Conservation (phyloP, 768 basidiomycete species). For the Pisolithus orientalis region DNA sequence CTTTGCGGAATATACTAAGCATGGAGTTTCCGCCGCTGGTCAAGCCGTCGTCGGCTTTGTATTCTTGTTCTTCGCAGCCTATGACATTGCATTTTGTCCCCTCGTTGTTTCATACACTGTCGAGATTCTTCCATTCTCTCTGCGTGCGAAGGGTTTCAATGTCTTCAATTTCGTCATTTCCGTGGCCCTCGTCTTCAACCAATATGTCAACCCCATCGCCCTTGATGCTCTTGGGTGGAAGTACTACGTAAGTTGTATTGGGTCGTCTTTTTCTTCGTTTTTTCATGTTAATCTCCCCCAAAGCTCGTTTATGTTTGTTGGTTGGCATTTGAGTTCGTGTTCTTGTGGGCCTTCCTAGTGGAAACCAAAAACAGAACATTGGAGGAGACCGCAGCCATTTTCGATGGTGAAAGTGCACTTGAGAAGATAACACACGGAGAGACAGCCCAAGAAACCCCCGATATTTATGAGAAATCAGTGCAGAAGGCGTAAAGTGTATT, state of each 20-base stretch:
- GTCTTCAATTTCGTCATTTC: conserved; percentile 78
- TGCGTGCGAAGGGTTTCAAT: conserved; percentile 85
- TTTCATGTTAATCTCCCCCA: background rate
- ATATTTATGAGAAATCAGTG: too few relatives aligned
- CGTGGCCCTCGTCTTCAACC: conserved; percentile 80
- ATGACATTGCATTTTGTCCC: conserved; percentile 81
- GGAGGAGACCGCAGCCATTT: conserved; percentile 77
- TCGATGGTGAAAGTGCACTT: conserved; percentile 61
- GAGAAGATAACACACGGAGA: conserved; percentile 27
- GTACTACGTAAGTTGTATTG: conserved; percentile 50
- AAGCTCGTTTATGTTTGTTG: conserved; percentile 40
- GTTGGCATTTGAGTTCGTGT: conserved; percentile 61
- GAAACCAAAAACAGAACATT: conserved; percentile 71
- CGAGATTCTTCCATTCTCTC: conserved; percentile 77
- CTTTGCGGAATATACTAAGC: conserved; percentile 49
- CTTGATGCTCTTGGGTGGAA: conserved; percentile 62
- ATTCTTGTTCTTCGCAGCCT: conserved; percentile 75
- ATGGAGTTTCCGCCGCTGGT: conserved; percentile 37
- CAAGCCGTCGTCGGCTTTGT: conserved; percentile 79
- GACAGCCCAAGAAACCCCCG: background rate
- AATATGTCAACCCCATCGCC: conserved; percentile 82
- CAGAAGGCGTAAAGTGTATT: too few relatives aligned
- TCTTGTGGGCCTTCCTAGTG: conserved; percentile 59
- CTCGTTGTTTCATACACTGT: conserved; percentile 84
- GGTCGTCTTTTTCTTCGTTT: background rate